These are phyloP conservation scores for Talaromyces sp. DNA, from an alignment of 2,329 filamentous ascomycete species.

Conservation along the genomic window DNA sequence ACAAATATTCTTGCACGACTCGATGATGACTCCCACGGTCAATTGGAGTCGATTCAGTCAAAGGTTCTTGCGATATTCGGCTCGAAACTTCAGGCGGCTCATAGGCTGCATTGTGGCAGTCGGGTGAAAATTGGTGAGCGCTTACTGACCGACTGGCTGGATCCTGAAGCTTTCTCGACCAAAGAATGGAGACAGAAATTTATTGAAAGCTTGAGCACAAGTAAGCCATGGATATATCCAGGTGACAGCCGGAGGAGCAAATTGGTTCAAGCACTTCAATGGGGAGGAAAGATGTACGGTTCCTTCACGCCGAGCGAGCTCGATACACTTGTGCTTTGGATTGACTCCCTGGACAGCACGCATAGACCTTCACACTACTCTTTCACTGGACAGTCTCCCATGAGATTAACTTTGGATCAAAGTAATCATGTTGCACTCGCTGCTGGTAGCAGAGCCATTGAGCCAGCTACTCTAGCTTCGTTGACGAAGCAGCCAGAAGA, in stretches of 20 bases:
- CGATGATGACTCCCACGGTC: not conserved
- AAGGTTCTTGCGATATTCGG: slow-evolving; percentile 35
- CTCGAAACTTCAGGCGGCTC: slow-evolving; percentile 39
- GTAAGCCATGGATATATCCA: slow-evolving; percentile 42
- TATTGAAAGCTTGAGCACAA: slow-evolving; percentile 34
- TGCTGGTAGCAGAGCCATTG: not conserved
- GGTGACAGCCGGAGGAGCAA: slow-evolving; percentile 42
- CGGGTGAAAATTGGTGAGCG: slow-evolving; percentile 38
- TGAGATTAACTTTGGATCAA: not conserved
- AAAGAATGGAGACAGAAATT: slow-evolving; percentile 34
- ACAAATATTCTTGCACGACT: slow-evolving; percentile 4
- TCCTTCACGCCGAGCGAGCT: slow-evolving; percentile 47
- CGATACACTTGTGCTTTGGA: slow-evolving; percentile 39
- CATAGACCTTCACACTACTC: not conserved
- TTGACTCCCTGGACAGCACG: slow-evolving; percentile 31
- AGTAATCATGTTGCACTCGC: not conserved
- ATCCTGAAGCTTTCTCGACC: slow-evolving; percentile 29
- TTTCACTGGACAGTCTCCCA: not conserved
- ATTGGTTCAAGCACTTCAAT: slow-evolving; percentile 43
- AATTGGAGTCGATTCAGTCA: slow-evolving; percentile 17
- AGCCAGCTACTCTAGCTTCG: not conserved
- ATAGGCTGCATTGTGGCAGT: slow-evolving; percentile 43
- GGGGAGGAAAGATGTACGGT: slow-evolving; percentile 52
- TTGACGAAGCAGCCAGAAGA: not conserved
- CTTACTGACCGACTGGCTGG: slow-evolving; percentile 43